phyloP scores from a whole-genome alignment of 352 stramenopile species.

The Pythium vanterpoolii region DNA sequence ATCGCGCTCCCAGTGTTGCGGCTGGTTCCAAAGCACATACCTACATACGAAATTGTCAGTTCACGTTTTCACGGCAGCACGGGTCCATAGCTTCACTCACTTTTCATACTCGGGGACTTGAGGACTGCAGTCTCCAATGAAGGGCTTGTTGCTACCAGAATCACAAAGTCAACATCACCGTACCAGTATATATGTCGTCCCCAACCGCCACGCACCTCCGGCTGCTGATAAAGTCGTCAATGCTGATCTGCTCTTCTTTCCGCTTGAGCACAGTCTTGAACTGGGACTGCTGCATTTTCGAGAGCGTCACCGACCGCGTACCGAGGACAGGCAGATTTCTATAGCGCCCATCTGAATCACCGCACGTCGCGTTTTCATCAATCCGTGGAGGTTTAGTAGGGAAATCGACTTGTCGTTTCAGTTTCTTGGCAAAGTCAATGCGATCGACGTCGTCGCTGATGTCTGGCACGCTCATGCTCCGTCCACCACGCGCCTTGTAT shows the following conservation, averaged over 20 bases:
- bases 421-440: neutral
- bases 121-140: slow-evolving; percentile 57
- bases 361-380: slow-evolving; percentile 5
- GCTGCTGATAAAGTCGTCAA: slow-evolving; percentile 48
- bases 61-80: neutral
- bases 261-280: slow-evolving; percentile 39
- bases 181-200: neutral
- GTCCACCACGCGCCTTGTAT: slow-evolving; percentile 33
- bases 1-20: slow-evolving; percentile 76
- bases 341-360: neutral
- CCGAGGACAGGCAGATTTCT: slow-evolving; percentile 1
- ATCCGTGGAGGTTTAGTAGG: neutral
- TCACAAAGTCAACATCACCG: neutral
- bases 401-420: slow-evolving; percentile 19
- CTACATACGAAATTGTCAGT: slow-evolving; percentile 14
- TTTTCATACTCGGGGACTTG: slow-evolving; percentile 61
- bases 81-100: slow-evolving; percentile 21
- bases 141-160: slow-evolving; percentile 44
- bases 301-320: slow-evolving; percentile 13
- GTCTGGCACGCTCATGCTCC: slow-evolving; percentile 80
- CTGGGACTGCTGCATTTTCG: slow-evolving; percentile 1
- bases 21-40: slow-evolving; percentile 50
- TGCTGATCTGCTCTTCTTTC: slow-evolving; percentile 56
- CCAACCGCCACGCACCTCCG: slow-evolving; percentile 30
- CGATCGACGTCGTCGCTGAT: slow-evolving; percentile 53